Base-by-base conservation (phyloP, 164 flowering plant genomes). In the Vitis vinifera region DNA sequence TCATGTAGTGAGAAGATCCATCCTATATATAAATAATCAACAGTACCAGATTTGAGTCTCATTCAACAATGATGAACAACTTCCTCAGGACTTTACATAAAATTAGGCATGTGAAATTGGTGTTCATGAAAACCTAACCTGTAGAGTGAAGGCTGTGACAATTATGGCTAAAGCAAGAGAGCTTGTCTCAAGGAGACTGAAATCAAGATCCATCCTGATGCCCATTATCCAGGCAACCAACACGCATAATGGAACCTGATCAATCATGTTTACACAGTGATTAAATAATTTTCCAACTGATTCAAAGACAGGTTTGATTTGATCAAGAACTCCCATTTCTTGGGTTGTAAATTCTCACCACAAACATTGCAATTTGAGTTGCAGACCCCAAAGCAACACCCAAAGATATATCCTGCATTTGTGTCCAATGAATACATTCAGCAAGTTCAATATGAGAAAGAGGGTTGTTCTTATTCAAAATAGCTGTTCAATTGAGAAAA, bases 321-420 rank as follows among this genome's bases (percentile, higher is more conserved):
- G 44, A 37, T 37, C 7, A 37, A 37, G 44, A 37, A 37, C 7
- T 37, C 44, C 44, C 44, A 37, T 37, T 37, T 37, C 7, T 37
- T 62, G 10, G 44, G 30, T 29, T 10, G 2, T 61, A 27, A 56
- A n/a, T 37, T 27, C 93, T 77, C 68, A 94, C 97, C 93, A 88
- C 97, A 84, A 95, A 91, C 89, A 91, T 81, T 15, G 93, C 74
- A 66, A 95, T 89, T 71, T 95, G 99, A 80, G 98, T 88, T 27
- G 99, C 85, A 68, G 98, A 95, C 2, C 99, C 99, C 74, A 93
- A 58, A 44, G 98, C 92, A 73, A 95, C 97, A 55, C 97, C 98
- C 50, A 95, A 65, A 52, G 97, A 56, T 48, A 95, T 95, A 53
- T 95, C 99, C 97, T 95, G 91, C 83, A 85, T 52, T 73, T 55